Base-by-base conservation (phyloP, 352 stramenopile genomes). In the Globisporangium cederbergense region DNA sequence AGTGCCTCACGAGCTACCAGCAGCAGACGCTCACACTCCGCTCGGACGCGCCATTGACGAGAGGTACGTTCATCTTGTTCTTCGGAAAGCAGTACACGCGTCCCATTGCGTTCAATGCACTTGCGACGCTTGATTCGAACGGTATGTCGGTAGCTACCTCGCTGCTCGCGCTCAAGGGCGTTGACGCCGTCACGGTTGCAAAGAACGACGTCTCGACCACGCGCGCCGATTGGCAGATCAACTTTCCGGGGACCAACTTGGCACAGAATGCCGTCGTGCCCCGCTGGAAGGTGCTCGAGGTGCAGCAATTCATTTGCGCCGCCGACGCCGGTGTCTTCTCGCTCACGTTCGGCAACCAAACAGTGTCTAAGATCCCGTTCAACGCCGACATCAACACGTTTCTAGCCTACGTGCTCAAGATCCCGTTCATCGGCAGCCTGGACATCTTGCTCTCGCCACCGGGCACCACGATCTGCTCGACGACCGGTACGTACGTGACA, bases 281-380 rank as follows among this genome's bases (percentile, higher is more conserved):
- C 1, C 62, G 61, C 0, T 93, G 83, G 83, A 81, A 78, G 59
- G 72, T 77, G 5, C 53, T 88, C 42, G 84, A 93, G 67, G 78
- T 90, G 25, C 84, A 93, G 61, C 79, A 87, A 45, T 93, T 93
- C 58, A 89, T 90, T 42, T 93, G 84, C 57, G 83, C 83, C 7
- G 84, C 84, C 0, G 79, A 90, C 62, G 68, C 72, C 0, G 84
- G 82, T 0, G 61, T 74, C 18, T 89, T 91, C n/a, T 70, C 77
- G 6, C 60, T 91, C 54, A 87, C 73, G 6, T 83, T 91, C 47
- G 74, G 60, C 34, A 80, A 81, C 51, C 45, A 84, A 32, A 89
- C 80, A 2, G 66, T 93, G 30, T 62, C 70, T 4, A 75, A 72
- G 36, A 88, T 91, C 47, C 82, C 84, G 18, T 88, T 71, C 64